phyloP scores from a whole-genome alignment of 2,329 filamentous ascomycete genomes.

The Xylariaceae sp. region DNA sequence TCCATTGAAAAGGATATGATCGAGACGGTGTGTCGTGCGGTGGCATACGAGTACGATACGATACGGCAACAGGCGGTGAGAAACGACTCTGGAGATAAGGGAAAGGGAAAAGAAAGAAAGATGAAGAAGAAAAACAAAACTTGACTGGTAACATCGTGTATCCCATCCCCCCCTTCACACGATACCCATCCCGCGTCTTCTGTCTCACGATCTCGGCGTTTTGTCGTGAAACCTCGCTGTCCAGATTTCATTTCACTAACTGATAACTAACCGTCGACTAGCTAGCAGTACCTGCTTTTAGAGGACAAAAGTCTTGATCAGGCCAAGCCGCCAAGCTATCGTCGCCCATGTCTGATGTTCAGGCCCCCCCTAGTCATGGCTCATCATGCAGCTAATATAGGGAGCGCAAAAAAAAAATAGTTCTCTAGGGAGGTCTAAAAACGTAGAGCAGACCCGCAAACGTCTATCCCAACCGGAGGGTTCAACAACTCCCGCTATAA shows the following conservation, averaged over 20 bases:
- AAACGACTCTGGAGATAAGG: background rate
- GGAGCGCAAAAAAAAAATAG: background rate
- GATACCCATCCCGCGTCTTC: no score
- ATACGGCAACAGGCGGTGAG: background rate
- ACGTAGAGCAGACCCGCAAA: background rate
- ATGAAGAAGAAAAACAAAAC: background rate
- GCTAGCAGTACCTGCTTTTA: no score
- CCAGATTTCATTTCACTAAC: no score
- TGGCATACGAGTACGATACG: background rate
- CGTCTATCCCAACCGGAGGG: background rate
- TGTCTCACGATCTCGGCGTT: no score
- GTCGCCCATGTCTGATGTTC: background rate
- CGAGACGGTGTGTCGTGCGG: background rate
- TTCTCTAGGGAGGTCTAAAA: no score
- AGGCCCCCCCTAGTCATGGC: no score
- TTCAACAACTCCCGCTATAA: background rate
- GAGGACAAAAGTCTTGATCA: background rate
- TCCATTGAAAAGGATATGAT: background rate
- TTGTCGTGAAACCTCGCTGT: no score
- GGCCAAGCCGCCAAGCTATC: background rate
- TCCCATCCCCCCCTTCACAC: background rate
- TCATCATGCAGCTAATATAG: no score
- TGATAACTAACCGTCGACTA: no score
- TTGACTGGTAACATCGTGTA: background rate
- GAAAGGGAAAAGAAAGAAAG: no score